Base-by-base conservation (phyloP, 805 yeast species). In the Lipomyces orientalis region DNA sequence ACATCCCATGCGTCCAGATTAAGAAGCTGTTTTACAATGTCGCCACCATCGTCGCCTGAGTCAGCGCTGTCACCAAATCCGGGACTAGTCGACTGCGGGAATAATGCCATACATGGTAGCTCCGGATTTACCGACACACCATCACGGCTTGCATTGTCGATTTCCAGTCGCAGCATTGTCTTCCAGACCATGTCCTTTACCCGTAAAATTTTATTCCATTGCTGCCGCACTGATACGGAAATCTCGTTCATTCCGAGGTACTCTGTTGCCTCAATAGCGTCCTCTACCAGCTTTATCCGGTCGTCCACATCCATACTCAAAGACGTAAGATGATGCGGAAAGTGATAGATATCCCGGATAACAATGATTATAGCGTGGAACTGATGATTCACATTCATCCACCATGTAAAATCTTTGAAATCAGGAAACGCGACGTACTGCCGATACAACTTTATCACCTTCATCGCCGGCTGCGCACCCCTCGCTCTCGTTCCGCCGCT, bases 331-430 rank as follows among this genome's bases (percentile, higher is more conserved):
- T 31, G 1, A 31, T 4, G 31, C 14, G 37, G 12, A 52, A 7
- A 4, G 19, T 7, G 14, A 12, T 66, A 62, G 29, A 66, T 60
- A 33, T 66, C 70, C 35, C 65, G 55, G 31, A 67, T 7, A 2
- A 64, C 52, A n/a, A 67, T 34, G 12, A 57, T 60, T 19, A 61
- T 49, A n/a, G 61, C 16, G 31, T 67, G 70, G 9, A 64, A 49
- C 8, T 64, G 70, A 6, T 64, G 43, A n/a, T 39, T 55, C 16
- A 64, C 14, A 8, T 65, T 58, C 16, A 59, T 51, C 39, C 22
- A 66, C 70, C 70, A 67, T 31, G 60, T 12, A 22, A 55, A 55
- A 1, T 39, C 43, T 10, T 12, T 16, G 19, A 54, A 35, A 3
- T 35, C 56, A 3, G 65, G 65, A 6, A 62, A 43, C n/a, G 54